phyloP scores from a whole-genome alignment of 768 basidiomycete species.

The Grammothele lineata region DNA sequence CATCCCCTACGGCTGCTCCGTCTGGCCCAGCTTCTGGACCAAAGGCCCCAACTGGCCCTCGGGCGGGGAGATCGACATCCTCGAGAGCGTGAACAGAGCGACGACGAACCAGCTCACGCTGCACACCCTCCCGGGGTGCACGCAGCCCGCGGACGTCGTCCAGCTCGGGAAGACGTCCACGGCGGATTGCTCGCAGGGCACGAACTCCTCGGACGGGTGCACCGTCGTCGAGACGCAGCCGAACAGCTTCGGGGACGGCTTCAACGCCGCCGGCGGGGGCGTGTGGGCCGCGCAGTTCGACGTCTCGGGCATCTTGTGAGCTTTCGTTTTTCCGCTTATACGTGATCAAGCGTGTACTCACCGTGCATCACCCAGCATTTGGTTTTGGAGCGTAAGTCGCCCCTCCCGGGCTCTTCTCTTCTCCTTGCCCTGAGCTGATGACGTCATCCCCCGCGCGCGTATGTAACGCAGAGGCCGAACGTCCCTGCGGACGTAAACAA shows the following conservation, averaged over 20 bases:
- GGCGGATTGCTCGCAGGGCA: constrained; percentile 27
- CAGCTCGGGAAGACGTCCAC: constrained; percentile 30
- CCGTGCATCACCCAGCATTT: constrained; percentile 33
- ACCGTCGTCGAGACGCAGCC: constrained; percentile 27
- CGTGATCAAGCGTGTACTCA: not conserved
- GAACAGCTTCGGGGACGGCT: constrained; percentile 37
- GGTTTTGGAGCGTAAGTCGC: constrained; percentile 43
- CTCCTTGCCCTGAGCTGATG: not conserved
- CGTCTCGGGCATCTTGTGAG: constrained; percentile 44
- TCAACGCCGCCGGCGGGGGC: constrained; percentile 48
- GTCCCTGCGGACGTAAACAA: constrained; percentile 34
- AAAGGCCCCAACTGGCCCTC: constrained; percentile 32
- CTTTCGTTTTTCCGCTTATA: not conserved
- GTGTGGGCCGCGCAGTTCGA: constrained; percentile 71
- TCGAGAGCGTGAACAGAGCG: constrained; percentile 52
- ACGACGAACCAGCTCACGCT: constrained; percentile 51
- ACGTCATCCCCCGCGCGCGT: not conserved
- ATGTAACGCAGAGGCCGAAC: constrained; percentile 27
- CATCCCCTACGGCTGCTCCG: constrained; percentile 55
- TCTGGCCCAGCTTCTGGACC: constrained; percentile 28
- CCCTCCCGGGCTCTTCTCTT: not conserved
- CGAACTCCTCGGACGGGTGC: constrained; percentile 16
- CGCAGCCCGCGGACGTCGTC: constrained; percentile 23
- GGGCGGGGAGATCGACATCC: constrained; percentile 36
- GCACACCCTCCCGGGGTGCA: constrained; percentile 40